Base-by-base conservation (phyloP, 192 early-diverging fungal species). In the Dissophora ornata region DNA sequence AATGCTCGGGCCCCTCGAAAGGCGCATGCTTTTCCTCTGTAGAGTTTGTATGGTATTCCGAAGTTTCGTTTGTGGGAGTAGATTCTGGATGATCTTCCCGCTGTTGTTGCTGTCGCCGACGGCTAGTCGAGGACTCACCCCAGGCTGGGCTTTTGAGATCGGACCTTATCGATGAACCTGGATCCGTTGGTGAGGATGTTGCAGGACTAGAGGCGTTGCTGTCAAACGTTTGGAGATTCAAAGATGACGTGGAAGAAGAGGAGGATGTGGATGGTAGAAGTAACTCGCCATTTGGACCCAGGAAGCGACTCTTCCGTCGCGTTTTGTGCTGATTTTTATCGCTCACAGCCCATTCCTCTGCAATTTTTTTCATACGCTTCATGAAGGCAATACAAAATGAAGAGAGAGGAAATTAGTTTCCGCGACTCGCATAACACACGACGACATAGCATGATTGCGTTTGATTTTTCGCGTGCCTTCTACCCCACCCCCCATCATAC, bases 251-350 rank as follows among this genome's bases (percentile, higher is more conserved):
- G n/a, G n/a, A n/a, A n/a, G n/a, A n/a, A n/a, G n/a, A n/a, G n/a
- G n/a, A n/a, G n/a, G n/a, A n/a, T n/a, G n/a, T n/a, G n/a, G n/a
- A 42, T 15, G 69, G 40, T 1, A 63, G 12, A 13, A 36, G 16
- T 3, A 63, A 30, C 28, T 63, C 38, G 4, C 69, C 47, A 36
- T 57, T 32, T 2, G 60, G 54, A 0, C 69, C 61, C 2, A 63
- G 38, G 25, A 63, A 71, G 21, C 62, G 70, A 29, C 62, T 74
- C 19, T 53, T 64, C 32, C 70, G 54, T 13, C 70, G 54, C 16
- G 70, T 59, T 32, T 74, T 74, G 33, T 74, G 70, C 16, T 63
- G 56, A 21, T 74, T 74, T 42, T 74, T 74, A 0, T 74, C 70
- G n/a, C 62, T 65, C 10, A 74, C 56, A 8, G 62, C 62, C 70